These are phyloP conservation scores for Rutstroemia sp. DNA, from an alignment of 2,329 filamentous ascomycete species.

Conservation along the genomic window DNA sequence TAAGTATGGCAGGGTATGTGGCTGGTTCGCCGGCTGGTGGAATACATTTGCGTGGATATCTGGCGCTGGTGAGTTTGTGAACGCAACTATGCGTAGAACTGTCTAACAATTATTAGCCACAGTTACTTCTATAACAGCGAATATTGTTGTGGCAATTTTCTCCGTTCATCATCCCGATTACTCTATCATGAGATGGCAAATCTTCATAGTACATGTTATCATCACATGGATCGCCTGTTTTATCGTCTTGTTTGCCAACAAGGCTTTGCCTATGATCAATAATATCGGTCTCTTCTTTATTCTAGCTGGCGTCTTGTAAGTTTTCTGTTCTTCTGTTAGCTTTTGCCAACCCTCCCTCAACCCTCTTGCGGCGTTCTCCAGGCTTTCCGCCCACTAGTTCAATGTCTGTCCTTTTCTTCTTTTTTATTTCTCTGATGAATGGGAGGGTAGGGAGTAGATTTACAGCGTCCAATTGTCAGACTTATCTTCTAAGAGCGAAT, in stretches of 20 bases:
- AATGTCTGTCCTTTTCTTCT: neutral
- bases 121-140: conserved; percentile 33
- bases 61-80: conserved; percentile 15
- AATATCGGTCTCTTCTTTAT: conserved; percentile 48
- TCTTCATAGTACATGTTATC: conserved; percentile 42
- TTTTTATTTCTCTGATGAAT: no score
- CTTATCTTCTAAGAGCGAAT: neutral
- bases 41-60: conserved; percentile 40
- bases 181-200: conserved; percentile 40
- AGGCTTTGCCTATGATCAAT: conserved; percentile 43
- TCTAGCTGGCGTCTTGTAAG: conserved; percentile 38
- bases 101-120: conserved; percentile 14
- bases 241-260: conserved; percentile 47
- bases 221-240: conserved; percentile 39
- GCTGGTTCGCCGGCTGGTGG: conserved; percentile 46
- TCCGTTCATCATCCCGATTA: conserved; percentile 40
- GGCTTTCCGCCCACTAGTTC: no score
- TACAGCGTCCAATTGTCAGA: neutral
- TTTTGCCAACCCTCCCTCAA: no score
- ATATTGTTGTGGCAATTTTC: conserved; percentile 41
- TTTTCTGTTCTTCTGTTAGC: conserved; percentile 35
- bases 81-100: neutral
- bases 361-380: no score
- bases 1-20: conserved; percentile 38
- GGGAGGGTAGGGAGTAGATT: neutral